A percentile compares a stretch with the other conserved stretches of the same genome.
These are phyloP conservation scores for Trichoderma sp. DNA, from an alignment of 2,329 filamentous ascomycete genomes.

Conservation along the genomic window DNA sequence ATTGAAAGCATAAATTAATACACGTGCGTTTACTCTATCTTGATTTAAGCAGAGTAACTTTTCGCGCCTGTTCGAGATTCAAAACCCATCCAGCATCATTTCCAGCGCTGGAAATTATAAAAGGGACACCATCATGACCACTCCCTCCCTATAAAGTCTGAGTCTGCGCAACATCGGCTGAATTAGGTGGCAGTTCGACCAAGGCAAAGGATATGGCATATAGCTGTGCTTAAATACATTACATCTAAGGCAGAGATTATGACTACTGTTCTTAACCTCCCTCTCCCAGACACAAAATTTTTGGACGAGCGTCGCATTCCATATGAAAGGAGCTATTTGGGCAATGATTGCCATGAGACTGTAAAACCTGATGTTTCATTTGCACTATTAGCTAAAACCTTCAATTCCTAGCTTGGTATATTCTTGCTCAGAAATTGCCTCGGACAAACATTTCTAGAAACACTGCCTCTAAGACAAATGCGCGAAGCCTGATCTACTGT, in stretches of 20 bases:
- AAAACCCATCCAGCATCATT: neutral
- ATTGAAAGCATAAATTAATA: too few species aligned
- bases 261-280: neutral
- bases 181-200: constrained; percentile 29
- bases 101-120: neutral
- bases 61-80: neutral
- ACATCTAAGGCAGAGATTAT: too few species aligned
- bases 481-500: too few species aligned
- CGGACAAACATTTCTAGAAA: too few species aligned
- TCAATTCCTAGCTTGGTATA: neutral
- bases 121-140: constrained; percentile 2
- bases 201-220: too few species aligned
- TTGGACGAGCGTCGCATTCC: too few species aligned
- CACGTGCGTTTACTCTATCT: neutral
- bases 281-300: neutral
- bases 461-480: too few species aligned
- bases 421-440: neutral
- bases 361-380: neutral
- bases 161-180: constrained; percentile 2
- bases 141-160: constrained; percentile 4
- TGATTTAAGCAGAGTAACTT: neutral
- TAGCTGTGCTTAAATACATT: too few species aligned
- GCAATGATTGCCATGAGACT: neutral
- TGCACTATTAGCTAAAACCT: neutral
- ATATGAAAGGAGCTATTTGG: too few species aligned